These are phyloP conservation scores for Breviolum minutum DNA, from an alignment of 73 alveolate genomes.

Conservation along the genomic window DNA sequence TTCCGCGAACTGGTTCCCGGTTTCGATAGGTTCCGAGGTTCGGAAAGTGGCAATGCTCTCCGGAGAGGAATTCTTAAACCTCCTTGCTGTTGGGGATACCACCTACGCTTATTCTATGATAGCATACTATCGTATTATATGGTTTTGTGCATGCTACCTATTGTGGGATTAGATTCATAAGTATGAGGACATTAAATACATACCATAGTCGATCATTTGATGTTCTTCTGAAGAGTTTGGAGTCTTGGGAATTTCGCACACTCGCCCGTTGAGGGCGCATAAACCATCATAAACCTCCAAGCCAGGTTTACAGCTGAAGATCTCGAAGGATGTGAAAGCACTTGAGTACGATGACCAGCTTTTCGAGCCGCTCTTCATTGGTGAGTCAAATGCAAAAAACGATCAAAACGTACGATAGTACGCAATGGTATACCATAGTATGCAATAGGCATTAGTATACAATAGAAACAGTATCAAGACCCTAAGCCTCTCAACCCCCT, in stretches of 20 bases:
- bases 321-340: neutral
- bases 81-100: no score
- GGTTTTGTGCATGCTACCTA: neutral
- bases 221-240: neutral
- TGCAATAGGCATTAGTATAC: neutral
- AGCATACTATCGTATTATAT: no score
- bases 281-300: no score
- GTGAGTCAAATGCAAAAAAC: neutral
- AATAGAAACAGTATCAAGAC: no score
- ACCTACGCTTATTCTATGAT: no score
- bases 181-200: neutral
- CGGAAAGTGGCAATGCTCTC: no score
- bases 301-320: conserved; percentile 49
- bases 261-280: neutral
- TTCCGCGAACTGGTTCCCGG: no score
- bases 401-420: neutral
- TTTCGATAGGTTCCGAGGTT: no score
- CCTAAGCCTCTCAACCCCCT: no score
- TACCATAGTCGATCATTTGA: neutral
- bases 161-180: neutral
- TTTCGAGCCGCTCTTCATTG: conserved; percentile 19
- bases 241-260: neutral
- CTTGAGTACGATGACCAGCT: conserved; percentile 59
- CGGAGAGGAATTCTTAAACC: no score
- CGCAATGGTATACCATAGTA: neutral